Evolutionary conservation across 192 early-diverging fungal species (phyloP), one percentile per base, ranked within the genome.

Genomic region (Coemansia reversa): DNA sequence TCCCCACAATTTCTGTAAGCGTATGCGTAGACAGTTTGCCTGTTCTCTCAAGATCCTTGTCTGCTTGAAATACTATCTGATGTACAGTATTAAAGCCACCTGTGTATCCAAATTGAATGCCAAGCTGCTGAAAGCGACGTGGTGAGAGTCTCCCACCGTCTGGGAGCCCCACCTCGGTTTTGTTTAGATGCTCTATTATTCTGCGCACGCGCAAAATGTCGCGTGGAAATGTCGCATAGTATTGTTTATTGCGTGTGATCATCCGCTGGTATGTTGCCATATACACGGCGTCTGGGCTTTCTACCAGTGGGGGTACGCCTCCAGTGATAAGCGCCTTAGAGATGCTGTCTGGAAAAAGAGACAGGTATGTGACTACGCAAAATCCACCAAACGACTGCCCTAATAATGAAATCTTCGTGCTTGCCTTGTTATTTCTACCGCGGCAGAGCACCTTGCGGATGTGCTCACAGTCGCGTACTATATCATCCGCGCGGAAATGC

Each of bases 351-450:
- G 88, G 88, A 55, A 86, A 90, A 57, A 90, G 60, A 25, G 86
- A 87, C 49, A 90, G 76, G 39, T 87, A 90, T 4, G 86, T 88
- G 14, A 76, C 79, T 53, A 85, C 83, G 65, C 87, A 90, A 69
- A 90, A 90, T 0, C 88, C 88, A 62, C 88, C 88, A 75, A 86
- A 90, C 32, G 85, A 86, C 63, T 88, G 88, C 35, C 88, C 88
- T 19, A 90, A 65, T 18, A 90, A 71, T 7, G 84, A 63, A 19
- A 86, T 61, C 67, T 82, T 77, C 18, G 48, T 56, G 63, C 83
- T 83, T 30, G 62, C 67, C 1, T 58, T 50, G 19, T 42, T 20
- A 4, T 39, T 30, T 49, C 85, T 63, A 48, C 69, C 79, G 11
- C 53, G 60, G 64, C 84, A 85, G 30, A 90, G 67, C 14, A 69